Base-by-base conservation (phyloP, 108 stramenopile species). In the Nitzschia sp. region DNA sequence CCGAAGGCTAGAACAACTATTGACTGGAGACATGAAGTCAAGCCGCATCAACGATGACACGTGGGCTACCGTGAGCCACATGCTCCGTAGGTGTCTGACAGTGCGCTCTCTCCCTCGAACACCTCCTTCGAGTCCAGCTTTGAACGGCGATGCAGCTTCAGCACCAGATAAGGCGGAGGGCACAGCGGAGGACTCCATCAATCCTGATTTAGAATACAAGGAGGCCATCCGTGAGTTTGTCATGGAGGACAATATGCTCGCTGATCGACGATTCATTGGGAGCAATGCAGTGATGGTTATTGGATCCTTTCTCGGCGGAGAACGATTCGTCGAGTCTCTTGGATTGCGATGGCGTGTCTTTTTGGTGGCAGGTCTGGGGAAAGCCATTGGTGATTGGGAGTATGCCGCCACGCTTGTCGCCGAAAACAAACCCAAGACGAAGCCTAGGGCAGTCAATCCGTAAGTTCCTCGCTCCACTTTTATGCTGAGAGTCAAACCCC, bases 11-110 rank as follows among this genome's bases (percentile, higher is more conserved):
- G 82, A 90, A 61, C 76, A 87, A 60, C 90, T 93, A 61, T 73
- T 93, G 15, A 67, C 83, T 2, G 78, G 79, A 35, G 92, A 93
- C 47, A 56, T 93, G 47, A 63, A 85, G 8, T 28, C 80, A 21
- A 75, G 68, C 46, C 54, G 69, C 33, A 47, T 89, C 15, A 79
- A 76, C 8, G 87, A 90, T 50, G 86, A 90, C 50, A 85, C 77
- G 0, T 93, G 92, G 92, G 89, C 84, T n/a, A 90, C 92, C 25
- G 82, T 89, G 11, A 80, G 85, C 27, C 92, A 90, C 77, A 93
- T 93, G 89, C 67, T 93, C 17, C 75, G 84, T 55, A 76, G 89
- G 64, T 87, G 86, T 32, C 63, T 93, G 55, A 61, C 63, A 45
- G 84, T 90, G 5, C 74, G 89, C 48, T 77, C 80, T 47, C 63